Conservation (phyloP, 179 eudicot species). For the Nepenthes alata region DNA sequence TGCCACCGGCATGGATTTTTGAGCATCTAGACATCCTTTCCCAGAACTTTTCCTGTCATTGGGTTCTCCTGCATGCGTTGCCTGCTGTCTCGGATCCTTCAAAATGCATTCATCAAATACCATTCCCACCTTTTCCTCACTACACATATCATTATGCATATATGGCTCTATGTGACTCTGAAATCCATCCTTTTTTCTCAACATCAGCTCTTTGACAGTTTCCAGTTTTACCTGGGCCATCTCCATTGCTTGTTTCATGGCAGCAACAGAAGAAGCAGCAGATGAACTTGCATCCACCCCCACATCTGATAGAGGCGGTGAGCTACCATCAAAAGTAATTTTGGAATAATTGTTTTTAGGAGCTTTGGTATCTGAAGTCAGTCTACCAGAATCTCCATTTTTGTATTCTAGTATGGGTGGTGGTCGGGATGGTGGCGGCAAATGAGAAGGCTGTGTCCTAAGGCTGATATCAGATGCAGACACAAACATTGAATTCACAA, state of each 20-base stretch:
- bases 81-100: conserved; percentile 22
- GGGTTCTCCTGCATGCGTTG: conserved; percentile 16
- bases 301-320: conserved; percentile 55
- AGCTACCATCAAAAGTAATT: conserved; percentile 20
- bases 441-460: conserved; percentile 44
- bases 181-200: conserved; percentile 39
- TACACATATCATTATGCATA: conserved; percentile 21
- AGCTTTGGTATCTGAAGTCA: conserved; percentile 25
- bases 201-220: conserved; percentile 46
- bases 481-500: conserved; percentile 18
- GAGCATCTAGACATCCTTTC: conserved; percentile 23
- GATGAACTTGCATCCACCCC: conserved; percentile 59
- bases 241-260: conserved; percentile 59
- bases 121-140: conserved; percentile 16
- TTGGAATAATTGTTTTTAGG: conserved; percentile 32
- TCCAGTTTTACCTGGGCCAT: conserved; percentile 51
- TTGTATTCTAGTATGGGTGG: conserved; percentile 39
- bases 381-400: conserved; percentile 16
- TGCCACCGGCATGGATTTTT: conserved; percentile 12
- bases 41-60: conserved; percentile 15
- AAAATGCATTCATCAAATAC: conserved; percentile 9
- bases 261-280: conserved; percentile 57
- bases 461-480: conserved; percentile 53
- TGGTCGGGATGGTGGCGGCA: conserved; percentile 52
- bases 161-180: conserved; percentile 20